Evolutionary conservation across 2,329 filamentous ascomycete species (phyloP).

Genomic region (Coleophoma cylindrospora): DNA sequence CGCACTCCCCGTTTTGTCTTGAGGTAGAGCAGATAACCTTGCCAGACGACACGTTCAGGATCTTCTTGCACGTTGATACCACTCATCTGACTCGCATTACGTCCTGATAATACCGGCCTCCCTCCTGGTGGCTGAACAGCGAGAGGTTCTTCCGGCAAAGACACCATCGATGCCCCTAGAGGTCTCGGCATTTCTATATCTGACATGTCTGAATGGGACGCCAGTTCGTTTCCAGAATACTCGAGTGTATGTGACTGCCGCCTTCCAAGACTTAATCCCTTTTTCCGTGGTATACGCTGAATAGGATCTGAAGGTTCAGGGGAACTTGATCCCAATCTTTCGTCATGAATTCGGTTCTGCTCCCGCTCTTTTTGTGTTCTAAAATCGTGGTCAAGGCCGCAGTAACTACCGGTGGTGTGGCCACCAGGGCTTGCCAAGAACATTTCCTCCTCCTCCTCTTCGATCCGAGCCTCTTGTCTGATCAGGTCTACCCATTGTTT

Average conservation of each 20-base stretch:
- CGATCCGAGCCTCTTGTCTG: slow-evolving; percentile 72
- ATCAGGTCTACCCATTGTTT: slow-evolving; percentile 84
- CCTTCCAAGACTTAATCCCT: slow-evolving; percentile 25
- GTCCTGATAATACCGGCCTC: slow-evolving; percentile 32
- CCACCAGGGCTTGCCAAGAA: slow-evolving; percentile 63
- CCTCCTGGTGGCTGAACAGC: slow-evolving; percentile 24
- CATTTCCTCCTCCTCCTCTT: slow-evolving; percentile 85
- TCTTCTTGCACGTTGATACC: slow-evolving; percentile 53
- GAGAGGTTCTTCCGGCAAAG: slow-evolving; percentile 23
- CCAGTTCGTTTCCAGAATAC: slow-evolving; percentile 65
- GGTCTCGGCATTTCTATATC: slow-evolving; percentile 50
- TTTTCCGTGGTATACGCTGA: slow-evolving; percentile 12
- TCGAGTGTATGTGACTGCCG: slow-evolving; percentile 59
- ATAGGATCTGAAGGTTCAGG: slow-evolving; percentile 48
- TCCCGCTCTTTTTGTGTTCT: slow-evolving; percentile 11
- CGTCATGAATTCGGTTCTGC: slow-evolving; percentile 20
- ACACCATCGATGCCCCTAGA: slow-evolving; percentile 24
- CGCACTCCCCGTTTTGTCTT: slow-evolving; percentile 78
- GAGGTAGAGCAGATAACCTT: slow-evolving; percentile 83
- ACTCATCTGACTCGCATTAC: slow-evolving; percentile 61
- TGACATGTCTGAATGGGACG: slow-evolving; percentile 83
- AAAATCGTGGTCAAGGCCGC: slow-evolving; percentile 23
- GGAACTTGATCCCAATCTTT: slow-evolving; percentile 43
- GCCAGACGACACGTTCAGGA: slow-evolving; percentile 86
- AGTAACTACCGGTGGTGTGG: slow-evolving; percentile 16